These are phyloP conservation scores for Chenopodium suecicum DNA, from an alignment of 148 eudicot species.

Conservation along the genomic window DNA sequence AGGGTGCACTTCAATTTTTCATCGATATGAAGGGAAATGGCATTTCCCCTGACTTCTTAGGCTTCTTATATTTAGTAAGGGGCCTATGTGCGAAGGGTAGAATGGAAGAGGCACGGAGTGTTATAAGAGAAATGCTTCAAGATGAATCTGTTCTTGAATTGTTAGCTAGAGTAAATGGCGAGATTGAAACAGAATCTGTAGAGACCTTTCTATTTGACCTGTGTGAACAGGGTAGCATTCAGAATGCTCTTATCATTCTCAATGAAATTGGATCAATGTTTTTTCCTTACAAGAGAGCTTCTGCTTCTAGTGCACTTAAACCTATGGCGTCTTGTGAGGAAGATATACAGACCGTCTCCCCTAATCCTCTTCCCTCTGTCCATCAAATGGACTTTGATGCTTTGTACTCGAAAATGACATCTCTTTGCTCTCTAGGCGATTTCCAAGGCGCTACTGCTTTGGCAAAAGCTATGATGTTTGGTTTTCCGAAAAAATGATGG, in stretches of 20 bases:
- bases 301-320: constrained; percentile 23
- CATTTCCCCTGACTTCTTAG: constrained; percentile 71
- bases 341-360: constrained; percentile 4
- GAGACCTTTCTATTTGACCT: constrained; percentile 49
- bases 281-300: constrained; percentile 44
- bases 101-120: constrained; percentile 85
- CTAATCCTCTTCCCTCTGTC: constrained; percentile 18
- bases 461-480: constrained; percentile 42
- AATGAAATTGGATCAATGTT: constrained; percentile 66
- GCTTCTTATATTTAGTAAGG: constrained; percentile 64
- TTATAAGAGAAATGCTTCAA: constrained; percentile 82
- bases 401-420: constrained; percentile 51
- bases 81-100: constrained; percentile 85
- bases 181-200: constrained; percentile 59
- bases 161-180: constrained; percentile 47
- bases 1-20: constrained; percentile 66
- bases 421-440: constrained; percentile 65
- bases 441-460: constrained; percentile 51
- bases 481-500: constrained; percentile 13
- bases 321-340: constrained; percentile 16
- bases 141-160: constrained; percentile 46
- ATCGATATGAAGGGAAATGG: constrained; percentile 48
- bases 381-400: constrained; percentile 45
- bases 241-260: constrained; percentile 63
- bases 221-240: constrained; percentile 78